phyloP scores from a whole-genome alignment of 129 eudicot species.

The Cynara cardunculus region DNA sequence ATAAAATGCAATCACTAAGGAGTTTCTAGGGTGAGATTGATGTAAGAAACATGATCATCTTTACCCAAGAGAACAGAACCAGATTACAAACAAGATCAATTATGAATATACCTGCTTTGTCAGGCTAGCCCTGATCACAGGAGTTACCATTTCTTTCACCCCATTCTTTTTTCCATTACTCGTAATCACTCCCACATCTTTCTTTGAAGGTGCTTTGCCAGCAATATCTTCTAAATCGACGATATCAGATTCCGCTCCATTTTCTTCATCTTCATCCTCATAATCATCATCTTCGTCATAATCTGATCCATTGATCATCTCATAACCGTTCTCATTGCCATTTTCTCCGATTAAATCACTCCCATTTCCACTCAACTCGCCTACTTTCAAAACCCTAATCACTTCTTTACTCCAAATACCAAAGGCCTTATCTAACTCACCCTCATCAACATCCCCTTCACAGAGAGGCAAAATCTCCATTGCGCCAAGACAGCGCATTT shows the following conservation, averaged over 20 bases:
- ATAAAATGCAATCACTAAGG: background rate
- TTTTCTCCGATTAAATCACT: conserved; percentile 16
- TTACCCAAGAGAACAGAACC: background rate
- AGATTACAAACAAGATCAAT: background rate
- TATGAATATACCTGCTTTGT: conserved; percentile 66
- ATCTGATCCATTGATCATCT: conserved; percentile 23
- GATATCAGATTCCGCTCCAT: conserved; percentile 42
- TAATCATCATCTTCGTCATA: conserved; percentile 41
- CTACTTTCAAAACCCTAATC: conserved; percentile 53
- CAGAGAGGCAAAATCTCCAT: conserved; percentile 57
- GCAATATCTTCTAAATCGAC: conserved; percentile 97
- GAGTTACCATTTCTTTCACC: conserved; percentile 88
- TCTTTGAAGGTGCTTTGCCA: conserved; percentile 79
- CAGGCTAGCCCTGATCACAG: conserved; percentile 82
- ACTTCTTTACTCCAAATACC: conserved; percentile 64
- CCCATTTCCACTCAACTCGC: conserved; percentile 34
- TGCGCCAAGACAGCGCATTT: conserved; percentile 65
- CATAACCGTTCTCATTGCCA: conserved; percentile 25
- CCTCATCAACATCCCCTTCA: conserved; percentile 92
- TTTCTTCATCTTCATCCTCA: conserved; percentile 43
- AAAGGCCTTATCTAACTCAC: conserved; percentile 62
- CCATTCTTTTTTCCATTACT: conserved; percentile 67
- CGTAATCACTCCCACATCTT: conserved; percentile 32
- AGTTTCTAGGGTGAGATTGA: background rate
- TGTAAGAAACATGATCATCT: background rate